These are phyloP conservation scores for Lepidium aucheri DNA, from an alignment of 345 rosid species.

Conservation along the genomic window DNA sequence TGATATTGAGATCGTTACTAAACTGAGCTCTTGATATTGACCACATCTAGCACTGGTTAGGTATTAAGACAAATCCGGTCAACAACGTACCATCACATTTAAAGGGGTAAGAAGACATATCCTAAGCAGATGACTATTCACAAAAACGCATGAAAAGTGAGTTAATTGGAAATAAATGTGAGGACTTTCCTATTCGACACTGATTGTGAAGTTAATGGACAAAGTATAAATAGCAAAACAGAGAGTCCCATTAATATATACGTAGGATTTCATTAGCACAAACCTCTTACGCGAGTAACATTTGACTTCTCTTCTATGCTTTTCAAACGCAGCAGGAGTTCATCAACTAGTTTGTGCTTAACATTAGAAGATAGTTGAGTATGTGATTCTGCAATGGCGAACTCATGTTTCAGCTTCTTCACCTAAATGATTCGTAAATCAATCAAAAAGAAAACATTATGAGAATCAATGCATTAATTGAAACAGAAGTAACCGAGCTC, in stretches of 20 bases:
- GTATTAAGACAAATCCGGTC: background rate
- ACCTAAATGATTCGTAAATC: constrained; percentile 31
- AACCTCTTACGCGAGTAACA: constrained; percentile 55
- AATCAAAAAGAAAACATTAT: background rate
- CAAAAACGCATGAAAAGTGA: background rate
- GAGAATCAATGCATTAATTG: background rate
- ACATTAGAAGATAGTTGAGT: constrained; percentile 43
- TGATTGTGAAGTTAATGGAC: background rate
- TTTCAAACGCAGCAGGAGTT: constrained; percentile 53
- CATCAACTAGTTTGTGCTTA: constrained; percentile 57
- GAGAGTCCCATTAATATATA: background rate
- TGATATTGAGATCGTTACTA: background rate
- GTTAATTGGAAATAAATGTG: background rate
- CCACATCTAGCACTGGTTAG: background rate
- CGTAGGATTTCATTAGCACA: constrained; percentile 13
- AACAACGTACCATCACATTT: background rate
- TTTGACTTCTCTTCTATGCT: constrained; percentile 37
- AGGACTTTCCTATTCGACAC: background rate
- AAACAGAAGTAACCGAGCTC: background rate
- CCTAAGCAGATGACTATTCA: background rate
- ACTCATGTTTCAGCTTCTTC: constrained; percentile 46
- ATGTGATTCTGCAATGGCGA: constrained; percentile 26
- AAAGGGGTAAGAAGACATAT: background rate
- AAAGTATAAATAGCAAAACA: background rate
- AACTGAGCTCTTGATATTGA: background rate